These are phyloP conservation scores for Puccinia novopanici DNA, from an alignment of 1,284 basidiomycete genomes.

Conservation along the genomic window DNA sequence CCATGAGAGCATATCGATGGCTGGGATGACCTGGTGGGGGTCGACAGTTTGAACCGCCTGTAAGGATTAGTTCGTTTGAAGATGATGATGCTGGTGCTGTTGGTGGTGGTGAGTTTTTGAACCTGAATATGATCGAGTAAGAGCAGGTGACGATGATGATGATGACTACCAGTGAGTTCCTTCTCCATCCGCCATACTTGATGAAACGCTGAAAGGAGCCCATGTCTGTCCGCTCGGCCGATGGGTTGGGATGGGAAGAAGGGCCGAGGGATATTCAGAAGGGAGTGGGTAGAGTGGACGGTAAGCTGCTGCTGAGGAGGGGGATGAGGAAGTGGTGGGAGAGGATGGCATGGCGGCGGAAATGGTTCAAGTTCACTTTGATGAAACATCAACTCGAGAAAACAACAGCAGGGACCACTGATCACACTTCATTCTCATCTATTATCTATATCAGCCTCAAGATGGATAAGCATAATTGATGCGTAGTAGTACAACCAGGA, in stretches of 20 bases:
- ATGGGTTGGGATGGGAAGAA: background rate
- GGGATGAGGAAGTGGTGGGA: no score
- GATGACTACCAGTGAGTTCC: conserved; percentile 16
- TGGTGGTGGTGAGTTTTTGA: background rate
- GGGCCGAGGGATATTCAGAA: background rate
- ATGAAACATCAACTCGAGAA: no score
- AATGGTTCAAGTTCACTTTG: no score
- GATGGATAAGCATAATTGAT: no score
- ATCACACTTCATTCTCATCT: no score
- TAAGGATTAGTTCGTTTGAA: background rate
- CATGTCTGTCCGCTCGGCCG: background rate
- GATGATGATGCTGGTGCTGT: background rate
- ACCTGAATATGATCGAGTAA: conserved; percentile 4
- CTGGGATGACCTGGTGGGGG: conserved; percentile 33
- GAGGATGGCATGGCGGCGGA: no score
- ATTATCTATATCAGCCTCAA: no score
- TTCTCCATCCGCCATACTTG: conserved; percentile 28
- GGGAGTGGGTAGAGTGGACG: conserved; percentile 3
- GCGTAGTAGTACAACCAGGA: background rate
- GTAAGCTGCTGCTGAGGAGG: background rate
- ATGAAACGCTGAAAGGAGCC: conserved; percentile 20
- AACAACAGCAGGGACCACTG: no score
- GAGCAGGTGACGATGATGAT: conserved; percentile 12
- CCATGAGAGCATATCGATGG: conserved; percentile 86
- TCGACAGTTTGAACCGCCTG: background rate